Conservation (phyloP, 345 rosid species). For the Lepidium sativum region DNA sequence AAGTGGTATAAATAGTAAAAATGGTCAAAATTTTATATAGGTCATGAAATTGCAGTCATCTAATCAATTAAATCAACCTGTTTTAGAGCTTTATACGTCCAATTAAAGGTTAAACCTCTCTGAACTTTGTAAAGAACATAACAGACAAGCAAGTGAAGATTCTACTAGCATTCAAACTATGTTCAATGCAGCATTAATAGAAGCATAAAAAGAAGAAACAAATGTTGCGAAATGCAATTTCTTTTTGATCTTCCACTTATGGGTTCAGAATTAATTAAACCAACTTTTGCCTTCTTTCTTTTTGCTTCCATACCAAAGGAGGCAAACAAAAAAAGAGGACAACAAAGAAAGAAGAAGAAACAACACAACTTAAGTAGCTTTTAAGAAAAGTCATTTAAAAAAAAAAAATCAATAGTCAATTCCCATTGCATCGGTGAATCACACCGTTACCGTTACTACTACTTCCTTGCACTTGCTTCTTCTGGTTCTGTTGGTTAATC, state of each 20-base stretch:
- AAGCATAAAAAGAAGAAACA: background rate
- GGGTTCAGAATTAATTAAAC: background rate
- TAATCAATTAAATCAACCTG: too few relatives aligned
- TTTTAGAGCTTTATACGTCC: too few relatives aligned
- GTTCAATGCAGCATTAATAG: background rate
- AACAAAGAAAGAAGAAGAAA: conserved; percentile 4
- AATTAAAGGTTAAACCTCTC: too few relatives aligned
- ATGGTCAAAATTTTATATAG: too few relatives aligned
- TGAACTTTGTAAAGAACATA: too few relatives aligned
- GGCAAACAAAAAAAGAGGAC: background rate
- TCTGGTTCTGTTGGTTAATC: conserved; percentile 25
- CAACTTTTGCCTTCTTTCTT: background rate
- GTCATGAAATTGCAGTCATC: too few relatives aligned
- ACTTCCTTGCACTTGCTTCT: conserved; percentile 24
- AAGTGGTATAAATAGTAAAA: too few relatives aligned
- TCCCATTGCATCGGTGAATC: conserved; percentile 29
- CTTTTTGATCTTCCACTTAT: background rate
- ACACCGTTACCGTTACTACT: conserved; percentile 27
- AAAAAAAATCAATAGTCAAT: conserved; percentile 16
- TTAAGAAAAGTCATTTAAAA: background rate
- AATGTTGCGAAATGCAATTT: background rate
- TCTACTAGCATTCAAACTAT: background rate
- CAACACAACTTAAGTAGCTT: conserved; percentile 22
- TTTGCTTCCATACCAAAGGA: background rate
- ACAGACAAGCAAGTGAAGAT: background rate